Percentiles rank a stretch among this genome's conserved stretches.
Evolutionary conservation across 1,284 basidiomycete genomes (phyloP).

Genomic region (Tilletiaria anomala): DNA sequence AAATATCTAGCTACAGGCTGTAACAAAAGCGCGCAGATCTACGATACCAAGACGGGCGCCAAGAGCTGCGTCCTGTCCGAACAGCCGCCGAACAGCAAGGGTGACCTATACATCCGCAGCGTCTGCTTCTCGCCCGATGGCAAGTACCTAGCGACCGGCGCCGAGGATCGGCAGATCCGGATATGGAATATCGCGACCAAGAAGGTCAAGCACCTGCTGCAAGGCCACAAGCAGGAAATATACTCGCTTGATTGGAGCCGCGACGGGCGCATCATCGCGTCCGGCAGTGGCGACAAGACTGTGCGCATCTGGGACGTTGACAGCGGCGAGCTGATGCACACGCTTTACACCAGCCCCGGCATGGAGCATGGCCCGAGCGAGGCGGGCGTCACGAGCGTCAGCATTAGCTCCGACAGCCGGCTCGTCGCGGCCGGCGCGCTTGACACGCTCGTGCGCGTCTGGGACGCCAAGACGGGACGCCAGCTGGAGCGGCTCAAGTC

Average conservation of each 20-base stretch:
- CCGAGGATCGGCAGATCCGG: conserved; percentile 35
- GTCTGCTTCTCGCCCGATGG: conserved; percentile 38
- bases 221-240: conserved; percentile 80
- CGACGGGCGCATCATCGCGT: conserved; percentile 69
- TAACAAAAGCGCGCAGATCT: conserved; percentile 78
- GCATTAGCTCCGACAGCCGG: conserved; percentile 64
- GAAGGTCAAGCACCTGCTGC: conserved; percentile 49
- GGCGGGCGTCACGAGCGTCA: conserved; percentile 58
- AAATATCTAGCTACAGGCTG: conserved; percentile 76
- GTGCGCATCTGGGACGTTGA: conserved; percentile 77
- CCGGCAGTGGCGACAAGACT: conserved; percentile 74
- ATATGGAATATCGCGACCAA: conserved; percentile 66
- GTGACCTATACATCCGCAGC: conserved; percentile 36
- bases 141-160: conserved; percentile 34
- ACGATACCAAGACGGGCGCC: conserved; percentile 64
- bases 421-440: conserved; percentile 69
- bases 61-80: conserved; percentile 56
- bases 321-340: conserved; percentile 42
- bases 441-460: conserved; percentile 70
- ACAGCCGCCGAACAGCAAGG: conserved; percentile 38
- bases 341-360: conserved; percentile 34
- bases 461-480: conserved; percentile 60
- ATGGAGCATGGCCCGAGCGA: conserved; percentile 49
- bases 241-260: conserved; percentile 70
- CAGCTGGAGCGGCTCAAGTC: conserved; percentile 61